Evolutionary conservation across 2,329 filamentous ascomycete genomes (phyloP), one percentile per base, ranked within the genome.

Genomic region (Uncinocarpus reesii): DNA sequence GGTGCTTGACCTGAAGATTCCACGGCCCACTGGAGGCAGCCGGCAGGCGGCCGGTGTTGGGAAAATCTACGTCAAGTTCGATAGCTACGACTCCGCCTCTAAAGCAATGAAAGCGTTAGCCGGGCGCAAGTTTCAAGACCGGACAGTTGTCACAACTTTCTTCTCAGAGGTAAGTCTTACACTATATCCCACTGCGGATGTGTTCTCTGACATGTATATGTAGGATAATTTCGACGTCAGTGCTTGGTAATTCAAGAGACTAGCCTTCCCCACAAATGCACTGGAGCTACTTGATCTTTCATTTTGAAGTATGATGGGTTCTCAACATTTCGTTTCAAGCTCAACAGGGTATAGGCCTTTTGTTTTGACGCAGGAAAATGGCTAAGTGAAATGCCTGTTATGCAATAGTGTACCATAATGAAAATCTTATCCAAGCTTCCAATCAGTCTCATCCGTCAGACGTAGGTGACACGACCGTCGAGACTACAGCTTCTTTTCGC

Each of bases 31-130:
- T 18, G 85, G 86, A 57, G 87, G 86, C 42, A 86, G 81, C 65
- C 80, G 88, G 58, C 84, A 92, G 63, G 86, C 83, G 18, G 79
- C 86, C 24, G 92, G 92, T 40, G 88, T 98, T 18, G 92, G 92
- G 63, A 98, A 96, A 75, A 96, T 99, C 57, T 98, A 83, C 64
- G 83, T 98, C 71, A 96, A 95, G 65, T 98, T 87, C 62, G 86
- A 92, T 55, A 78, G 74, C 2, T 71, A 78, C 2, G 86, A 88
- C 43, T 80, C 82, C 7, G 86, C 90, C 16, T 83, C 84, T 53
- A 89, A 86, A 60, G 93, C 92, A 6, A 73, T 98, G 49, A 81
- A 83, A 59, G 83, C 87, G n/a, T 73, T 99, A 58, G 92, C 93
- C 24, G 92, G 92, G 40, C 79, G 93, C 55, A 95, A 96, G 65